Evolutionary conservation across 805 yeast species (phyloP), one percentile per base, ranked within the genome.

Genomic region (Sungouiella thailandica): DNA sequence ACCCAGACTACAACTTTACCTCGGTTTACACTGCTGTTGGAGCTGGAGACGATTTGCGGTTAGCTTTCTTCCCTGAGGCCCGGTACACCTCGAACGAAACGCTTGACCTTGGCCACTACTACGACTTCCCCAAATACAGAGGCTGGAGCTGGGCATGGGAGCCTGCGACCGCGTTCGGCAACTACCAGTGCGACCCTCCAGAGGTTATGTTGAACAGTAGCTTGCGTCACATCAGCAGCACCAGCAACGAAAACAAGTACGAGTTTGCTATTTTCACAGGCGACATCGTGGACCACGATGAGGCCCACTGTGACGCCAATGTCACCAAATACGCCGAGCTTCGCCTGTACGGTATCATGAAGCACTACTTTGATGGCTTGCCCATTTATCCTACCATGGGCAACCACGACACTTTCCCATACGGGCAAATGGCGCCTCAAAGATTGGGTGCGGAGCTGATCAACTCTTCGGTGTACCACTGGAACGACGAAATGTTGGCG

Each of bases 271-370:
- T 81, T 24, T 81, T 81, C 64, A 81, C 87, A 4, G 88, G 88
- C 36, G 89, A 81, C 49, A 64, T 80, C 51, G 81, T 80, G 34
- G 87, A 81, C 52, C 89, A 81, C 49, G 79, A 74, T 44, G 76
- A 71, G 36, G 49, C 62, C 9, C 64, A 67, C 29, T 66, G 70
- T 47, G 70, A 71, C 30, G 63, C 72, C 28, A 83, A 78, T 26
- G 72, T 76, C 38, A 88, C 84, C 40, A 85, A 68, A 6, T 84
- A 70, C 7, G 80, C 81, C 7, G 94, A 83, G 35, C 78, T 87
- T 35, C 81, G 63, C 50, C 78, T 83, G 41, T 85, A 82, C 28
- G 72, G 65, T 11, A 70, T 78, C 39, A 63, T 80, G 65, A 80
- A 80, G 39, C 57, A 58, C 35, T 65, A 47, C 44, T 65, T 80